Evolutionary conservation across 192 early-diverging fungal genomes (phyloP), one percentile per base, ranked within the genome.

Genomic region (Martensiomyces pterosporus): DNA sequence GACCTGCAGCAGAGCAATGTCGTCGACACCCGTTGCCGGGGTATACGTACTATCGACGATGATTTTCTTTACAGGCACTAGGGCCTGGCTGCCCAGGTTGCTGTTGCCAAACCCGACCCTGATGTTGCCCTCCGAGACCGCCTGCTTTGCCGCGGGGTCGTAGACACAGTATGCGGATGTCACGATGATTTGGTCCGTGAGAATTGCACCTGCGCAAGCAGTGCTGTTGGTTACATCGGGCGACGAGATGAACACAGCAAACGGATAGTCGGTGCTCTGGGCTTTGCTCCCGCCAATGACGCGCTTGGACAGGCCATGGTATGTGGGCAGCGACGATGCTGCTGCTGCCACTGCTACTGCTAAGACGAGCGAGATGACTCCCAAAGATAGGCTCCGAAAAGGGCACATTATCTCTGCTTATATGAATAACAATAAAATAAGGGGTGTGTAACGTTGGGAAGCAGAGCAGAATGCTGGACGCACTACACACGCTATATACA

Each of bases 1-100:
- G 3, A 68, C 66, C 27, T 68, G 66, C 9, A 68, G 47, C 44
- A 68, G 35, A 4, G 66, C 66, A 26, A 68, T 68, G 25, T 68
- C 58, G 49, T 68, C 55, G 17, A 61, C 37, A 16, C 59, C 59
- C 0, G 66, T 48, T 47, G 43, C 49, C 4, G 58, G 12, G 13
- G 56, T 41, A 35, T 61, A 61, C 14, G 58, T 44, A 44, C 39
- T 36, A 13, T 45, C 48, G n/a, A 57, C 46, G 21, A 68, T 68
- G 5, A 68, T 57, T 14, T 56, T 52, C n/a, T 46, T 18, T 6
- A 61, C 58, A 6, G 24, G 39, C 3, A 45, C 54, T 21, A n/a
- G 39, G 24, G 66, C 58, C 44, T 68, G 66, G 2, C 60, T 17
- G 2, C 50, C 48, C 34, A 54, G 52, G 34, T 57, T 57, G 24